Evolutionary conservation across 179 eudicot species (phyloP).

Genomic region (Patellifolia procumbens): DNA sequence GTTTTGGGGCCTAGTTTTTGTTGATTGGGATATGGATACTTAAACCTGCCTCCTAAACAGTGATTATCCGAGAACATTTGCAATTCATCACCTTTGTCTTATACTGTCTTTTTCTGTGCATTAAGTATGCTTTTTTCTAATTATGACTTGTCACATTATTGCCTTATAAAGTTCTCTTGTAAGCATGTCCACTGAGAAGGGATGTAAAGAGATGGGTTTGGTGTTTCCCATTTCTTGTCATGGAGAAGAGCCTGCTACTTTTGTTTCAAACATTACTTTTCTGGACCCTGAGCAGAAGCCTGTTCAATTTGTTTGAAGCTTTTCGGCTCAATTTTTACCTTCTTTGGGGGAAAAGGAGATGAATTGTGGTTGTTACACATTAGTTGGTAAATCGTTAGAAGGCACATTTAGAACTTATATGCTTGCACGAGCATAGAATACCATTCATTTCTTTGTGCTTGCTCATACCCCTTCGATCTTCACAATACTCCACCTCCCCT

Average conservation of each 20-base stretch:
- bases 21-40: background rate
- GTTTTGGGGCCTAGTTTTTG: background rate
- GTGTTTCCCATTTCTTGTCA: background rate
- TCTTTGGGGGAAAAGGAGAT: background rate
- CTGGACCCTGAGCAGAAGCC: background rate
- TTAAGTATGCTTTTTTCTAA: background rate
- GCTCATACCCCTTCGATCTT: no score
- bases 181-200: background rate
- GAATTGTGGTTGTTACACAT: background rate
- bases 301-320: background rate
- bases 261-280: background rate
- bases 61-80: background rate
- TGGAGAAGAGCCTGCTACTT: background rate
- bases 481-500: background rate
- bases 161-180: background rate
- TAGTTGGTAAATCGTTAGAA: background rate
- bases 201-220: background rate
- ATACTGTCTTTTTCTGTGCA: background rate
- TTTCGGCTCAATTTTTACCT: background rate
- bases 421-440: background rate
- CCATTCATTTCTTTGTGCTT: background rate
- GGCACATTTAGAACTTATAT: background rate
- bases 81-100: background rate
- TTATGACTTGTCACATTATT: background rate
- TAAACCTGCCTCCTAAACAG: background rate